phyloP scores from a whole-genome alignment of 169 alveolate species.

The Eimeria necatrix region DNA sequence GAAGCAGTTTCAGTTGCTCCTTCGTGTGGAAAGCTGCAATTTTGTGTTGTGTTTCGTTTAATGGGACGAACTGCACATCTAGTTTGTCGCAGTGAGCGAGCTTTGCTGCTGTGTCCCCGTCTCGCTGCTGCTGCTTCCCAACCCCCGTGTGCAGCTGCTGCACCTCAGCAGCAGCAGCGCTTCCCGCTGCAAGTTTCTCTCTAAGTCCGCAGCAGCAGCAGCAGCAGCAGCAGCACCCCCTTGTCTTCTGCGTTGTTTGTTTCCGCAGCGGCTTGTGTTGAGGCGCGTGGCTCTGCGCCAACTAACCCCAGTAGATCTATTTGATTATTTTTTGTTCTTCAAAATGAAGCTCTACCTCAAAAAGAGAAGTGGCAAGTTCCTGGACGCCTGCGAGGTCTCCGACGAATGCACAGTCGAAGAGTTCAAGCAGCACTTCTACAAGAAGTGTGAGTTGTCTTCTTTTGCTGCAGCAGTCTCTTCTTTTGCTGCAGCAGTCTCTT shows the following conservation, averaged over 20 bases:
- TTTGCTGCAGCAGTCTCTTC: neutral
- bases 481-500: neutral
- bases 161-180: neutral
- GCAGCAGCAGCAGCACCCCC: too few relatives aligned
- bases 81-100: neutral
- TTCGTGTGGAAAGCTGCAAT: neutral
- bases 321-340: neutral
- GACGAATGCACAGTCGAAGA: conserved; percentile 82
- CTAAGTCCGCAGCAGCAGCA: neutral
- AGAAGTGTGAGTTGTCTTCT: conserved; percentile 77
- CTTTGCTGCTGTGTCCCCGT: neutral
- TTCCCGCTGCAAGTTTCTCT: neutral
- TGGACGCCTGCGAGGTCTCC: conserved; percentile 76
- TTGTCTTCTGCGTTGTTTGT: too few relatives aligned
- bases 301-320: neutral
- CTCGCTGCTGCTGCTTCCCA: neutral
- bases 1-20: neutral
- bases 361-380: conserved; percentile 81
- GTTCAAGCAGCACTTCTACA: conserved; percentile 83
- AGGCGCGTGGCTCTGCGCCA: neutral
- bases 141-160: neutral
- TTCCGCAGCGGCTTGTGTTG: neutral
- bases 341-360: conserved; percentile 80
- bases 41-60: neutral
- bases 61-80: neutral